These are phyloP conservation scores for Fragilaria crotonensis DNA, from an alignment of 108 stramenopile species.

Conservation along the genomic window DNA sequence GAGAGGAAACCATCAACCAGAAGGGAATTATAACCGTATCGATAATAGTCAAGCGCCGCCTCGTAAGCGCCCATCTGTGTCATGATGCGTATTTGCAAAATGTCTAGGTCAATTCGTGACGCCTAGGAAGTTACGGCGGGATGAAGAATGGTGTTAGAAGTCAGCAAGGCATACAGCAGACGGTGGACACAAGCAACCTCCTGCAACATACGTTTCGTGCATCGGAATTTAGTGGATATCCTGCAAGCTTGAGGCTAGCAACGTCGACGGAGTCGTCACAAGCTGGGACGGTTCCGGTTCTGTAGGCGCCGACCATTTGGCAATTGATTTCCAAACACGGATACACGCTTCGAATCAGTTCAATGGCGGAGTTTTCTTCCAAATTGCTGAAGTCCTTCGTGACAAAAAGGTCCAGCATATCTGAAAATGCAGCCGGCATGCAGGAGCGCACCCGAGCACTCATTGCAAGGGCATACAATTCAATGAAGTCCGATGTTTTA, in stretches of 20 bases:
- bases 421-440: slow-evolving; percentile 22
- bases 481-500: slow-evolving; percentile 28
- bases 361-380: slow-evolving; percentile 14
- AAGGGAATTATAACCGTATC: slow-evolving; percentile 37
- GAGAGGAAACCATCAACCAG: slow-evolving; percentile 2
- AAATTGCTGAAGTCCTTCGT: slow-evolving; percentile 6
- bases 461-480: slow-evolving; percentile 46
- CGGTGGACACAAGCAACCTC: too few species aligned
- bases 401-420: slow-evolving; percentile 19
- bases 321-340: slow-evolving; percentile 47
- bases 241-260: slow-evolving; percentile 4
- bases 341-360: slow-evolving; percentile 29
- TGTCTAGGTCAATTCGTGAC: slow-evolving; percentile 39
- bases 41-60: slow-evolving; percentile 41
- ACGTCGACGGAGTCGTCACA: slow-evolving; percentile 19
- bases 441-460: slow-evolving; percentile 42
- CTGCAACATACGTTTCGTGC: slow-evolving; percentile 8
- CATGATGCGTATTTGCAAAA: slow-evolving; percentile 35
- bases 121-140: not conserved
- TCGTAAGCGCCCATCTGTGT: slow-evolving; percentile 25
- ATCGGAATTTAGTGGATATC: slow-evolving; percentile 8
- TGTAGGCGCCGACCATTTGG: slow-evolving; percentile 37
- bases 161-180: too few species aligned
- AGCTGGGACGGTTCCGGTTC: slow-evolving; percentile 18
- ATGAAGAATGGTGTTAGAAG: too few species aligned